Conservation (phyloP, 1,284 basidiomycete species). For the Ustilago cynodontis region DNA sequence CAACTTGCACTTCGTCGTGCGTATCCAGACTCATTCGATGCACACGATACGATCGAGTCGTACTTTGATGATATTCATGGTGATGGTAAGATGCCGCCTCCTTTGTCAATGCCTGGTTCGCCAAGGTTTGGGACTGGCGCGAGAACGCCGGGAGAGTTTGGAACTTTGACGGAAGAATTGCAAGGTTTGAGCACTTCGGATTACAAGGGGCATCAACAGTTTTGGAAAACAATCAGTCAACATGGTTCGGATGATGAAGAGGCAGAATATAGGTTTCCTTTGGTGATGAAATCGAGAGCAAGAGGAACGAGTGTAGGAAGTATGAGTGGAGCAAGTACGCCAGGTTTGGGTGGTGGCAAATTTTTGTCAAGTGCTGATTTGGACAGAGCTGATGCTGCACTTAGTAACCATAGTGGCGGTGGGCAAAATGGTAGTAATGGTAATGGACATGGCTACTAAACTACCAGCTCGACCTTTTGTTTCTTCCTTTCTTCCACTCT, state of each 20-base stretch:
- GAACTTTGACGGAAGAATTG: slow-evolving; percentile 64
- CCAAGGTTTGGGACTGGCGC: slow-evolving; percentile 74
- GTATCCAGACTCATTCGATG: slow-evolving; percentile 90
- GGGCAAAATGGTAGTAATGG: slow-evolving; percentile 27
- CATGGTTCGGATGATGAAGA: slow-evolving; percentile 64
- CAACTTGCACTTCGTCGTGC: slow-evolving; percentile 91
- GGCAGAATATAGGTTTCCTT: slow-evolving; percentile 57
- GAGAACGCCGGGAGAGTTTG: slow-evolving; percentile 64
- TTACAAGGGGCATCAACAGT: slow-evolving; percentile 59
- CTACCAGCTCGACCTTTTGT: background rate
- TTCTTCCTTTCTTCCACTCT: background rate
- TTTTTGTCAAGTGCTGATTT: slow-evolving; percentile 59
- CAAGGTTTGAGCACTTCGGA: slow-evolving; percentile 64
- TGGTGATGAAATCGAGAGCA: slow-evolving; percentile 58
- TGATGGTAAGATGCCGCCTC: slow-evolving; percentile 74
- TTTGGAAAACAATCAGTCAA: slow-evolving; percentile 64
- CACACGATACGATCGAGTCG: slow-evolving; percentile 75
- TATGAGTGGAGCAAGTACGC: slow-evolving; percentile 62
- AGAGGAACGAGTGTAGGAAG: slow-evolving; percentile 63
- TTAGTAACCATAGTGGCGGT: slow-evolving; percentile 54
- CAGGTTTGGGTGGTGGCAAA: slow-evolving; percentile 60
- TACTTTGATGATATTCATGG: slow-evolving; percentile 75
- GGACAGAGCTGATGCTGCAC: slow-evolving; percentile 60
- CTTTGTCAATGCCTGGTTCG: slow-evolving; percentile 86
- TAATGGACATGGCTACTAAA: slow-evolving; percentile 7